Evolutionary conservation across 2,329 filamentous ascomycete species (phyloP).

Genomic region (Colletotrichum orchidophilum): DNA sequence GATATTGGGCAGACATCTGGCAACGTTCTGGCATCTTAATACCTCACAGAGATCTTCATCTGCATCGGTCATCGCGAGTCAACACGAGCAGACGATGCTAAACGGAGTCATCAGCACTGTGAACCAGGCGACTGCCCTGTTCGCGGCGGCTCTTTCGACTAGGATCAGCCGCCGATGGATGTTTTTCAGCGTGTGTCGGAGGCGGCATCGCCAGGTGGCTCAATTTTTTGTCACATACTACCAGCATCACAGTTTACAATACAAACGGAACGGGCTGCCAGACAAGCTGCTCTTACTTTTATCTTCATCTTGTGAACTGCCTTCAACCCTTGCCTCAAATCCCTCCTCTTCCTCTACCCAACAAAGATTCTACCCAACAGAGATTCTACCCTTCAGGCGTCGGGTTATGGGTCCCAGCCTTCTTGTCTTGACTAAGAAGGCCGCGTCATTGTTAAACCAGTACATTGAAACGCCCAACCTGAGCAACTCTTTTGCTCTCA

Average conservation of each 20-base stretch:
- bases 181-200: conserved; percentile 45
- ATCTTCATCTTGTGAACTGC: neutral
- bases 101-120: conserved; percentile 41
- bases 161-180: conserved; percentile 32
- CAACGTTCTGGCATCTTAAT: conserved; percentile 49
- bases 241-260: conserved; percentile 14
- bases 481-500: neutral
- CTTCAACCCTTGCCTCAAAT: neutral
- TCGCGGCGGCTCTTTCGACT: conserved; percentile 1
- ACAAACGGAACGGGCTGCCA: neutral
- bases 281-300: neutral
- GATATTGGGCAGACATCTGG: conserved; percentile 41
- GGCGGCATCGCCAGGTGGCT: conserved; percentile 39
- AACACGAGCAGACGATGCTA: conserved; percentile 49
- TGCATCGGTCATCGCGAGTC: conserved; percentile 40
- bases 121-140: conserved; percentile 3
- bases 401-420: neutral
- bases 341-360: neutral
- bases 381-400: neutral
- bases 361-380: neutral
- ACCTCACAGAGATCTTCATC: conserved; percentile 47
- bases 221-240: conserved; percentile 19
- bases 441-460: neutral
- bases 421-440: neutral
- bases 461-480: too few species aligned